Base-by-base conservation (phyloP, 2,329 filamentous ascomycete species). In the Fonsecaea nubica region DNA sequence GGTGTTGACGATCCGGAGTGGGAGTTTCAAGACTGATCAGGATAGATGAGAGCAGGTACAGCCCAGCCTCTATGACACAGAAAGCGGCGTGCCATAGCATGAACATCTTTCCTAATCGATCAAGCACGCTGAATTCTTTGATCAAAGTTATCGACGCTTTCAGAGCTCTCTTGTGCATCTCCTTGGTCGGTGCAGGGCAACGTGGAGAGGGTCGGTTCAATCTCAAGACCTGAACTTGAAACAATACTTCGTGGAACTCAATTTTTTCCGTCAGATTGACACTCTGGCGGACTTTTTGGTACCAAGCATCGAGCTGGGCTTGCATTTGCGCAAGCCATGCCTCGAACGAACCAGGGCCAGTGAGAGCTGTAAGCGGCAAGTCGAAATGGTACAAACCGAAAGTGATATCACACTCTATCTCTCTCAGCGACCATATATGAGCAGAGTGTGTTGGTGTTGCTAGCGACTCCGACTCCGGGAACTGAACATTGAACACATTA, bases 191-290 rank as follows among this genome's bases (percentile, higher is more conserved):
- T 1, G 4, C 10, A 8, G 61, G 65, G 35, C n/a, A 64, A n/a
- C 65, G 61, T 1, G 61, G 61, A 5, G 65, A 61, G n/a, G 61
- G 55, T 15, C 65, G 65, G 35, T 67, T 67, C 4, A 67, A 50
- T 40, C 65, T 50, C 56, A 67, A 21, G 13, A 64, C 48, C 40
- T 64, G 61, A n/a, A 55, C 35, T 25, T 67, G 65, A 52, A 56
- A 67, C 33, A 67, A 32, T 15, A 67, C 12, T 48, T 67, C 60
- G 33, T 67, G 65, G 33, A 67, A 67, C 55, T 64, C 56, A 38
- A 67, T 64, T 33, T 61, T 67, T 21, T 64, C 65, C 10, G 42
- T 48, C 10, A 64, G 59, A 52, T 61, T 67, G 35, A 64, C 38
- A n/a, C 57, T 67, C 33, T 61, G 45, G 8, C 52, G 65, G 21